phyloP scores from a whole-genome alignment of 1,139 yeast genomes.

The Saccharomyces hybrid region DNA sequence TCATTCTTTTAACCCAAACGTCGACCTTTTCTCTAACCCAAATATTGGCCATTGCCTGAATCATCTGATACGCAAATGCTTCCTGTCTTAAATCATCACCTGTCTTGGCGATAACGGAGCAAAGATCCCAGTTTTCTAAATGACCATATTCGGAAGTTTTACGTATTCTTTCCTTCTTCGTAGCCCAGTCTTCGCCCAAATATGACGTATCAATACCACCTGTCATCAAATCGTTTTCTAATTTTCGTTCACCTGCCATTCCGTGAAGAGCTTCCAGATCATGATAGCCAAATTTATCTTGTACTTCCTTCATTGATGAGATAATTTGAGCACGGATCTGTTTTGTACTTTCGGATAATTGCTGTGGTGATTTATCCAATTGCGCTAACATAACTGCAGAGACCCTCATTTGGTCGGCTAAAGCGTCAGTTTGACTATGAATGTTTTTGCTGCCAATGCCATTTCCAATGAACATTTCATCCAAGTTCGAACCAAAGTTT shows the following conservation, averaged over 20 bases:
- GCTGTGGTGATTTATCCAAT: conserved; percentile 61
- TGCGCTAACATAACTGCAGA: conserved; percentile 93
- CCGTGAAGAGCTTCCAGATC: conserved; percentile 53
- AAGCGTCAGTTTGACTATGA: conserved; percentile 35
- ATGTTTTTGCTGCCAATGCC: conserved; percentile 12
- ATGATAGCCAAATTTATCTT: conserved; percentile 52
- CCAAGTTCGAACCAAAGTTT: conserved; percentile 31
- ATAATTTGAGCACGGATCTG: conserved; percentile 77
- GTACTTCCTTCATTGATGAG: conserved; percentile 82
- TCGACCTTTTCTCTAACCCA: conserved; percentile 65
- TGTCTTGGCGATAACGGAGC: conserved; percentile 90
- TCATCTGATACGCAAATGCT: conserved; percentile 93
- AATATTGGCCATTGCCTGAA: conserved; percentile 73
- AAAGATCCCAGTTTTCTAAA: conserved; percentile 83
- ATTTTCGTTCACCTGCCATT: conserved; percentile 82
- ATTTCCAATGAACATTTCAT: conserved; percentile 21
- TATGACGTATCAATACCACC: conserved; percentile 57
- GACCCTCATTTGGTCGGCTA: conserved; percentile 89
- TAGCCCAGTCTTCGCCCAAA: conserved; percentile 87
- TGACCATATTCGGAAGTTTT: conserved; percentile 76
- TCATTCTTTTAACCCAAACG: conserved; percentile 91
- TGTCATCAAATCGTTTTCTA: conserved; percentile 82
- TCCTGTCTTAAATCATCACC: conserved; percentile 95
- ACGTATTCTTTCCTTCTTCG: conserved; percentile 72
- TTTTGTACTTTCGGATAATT: conserved; percentile 52